Evolutionary conservation across 2,329 filamentous ascomycete species (phyloP).

Genomic region (Orbilia blumenaviensis): DNA sequence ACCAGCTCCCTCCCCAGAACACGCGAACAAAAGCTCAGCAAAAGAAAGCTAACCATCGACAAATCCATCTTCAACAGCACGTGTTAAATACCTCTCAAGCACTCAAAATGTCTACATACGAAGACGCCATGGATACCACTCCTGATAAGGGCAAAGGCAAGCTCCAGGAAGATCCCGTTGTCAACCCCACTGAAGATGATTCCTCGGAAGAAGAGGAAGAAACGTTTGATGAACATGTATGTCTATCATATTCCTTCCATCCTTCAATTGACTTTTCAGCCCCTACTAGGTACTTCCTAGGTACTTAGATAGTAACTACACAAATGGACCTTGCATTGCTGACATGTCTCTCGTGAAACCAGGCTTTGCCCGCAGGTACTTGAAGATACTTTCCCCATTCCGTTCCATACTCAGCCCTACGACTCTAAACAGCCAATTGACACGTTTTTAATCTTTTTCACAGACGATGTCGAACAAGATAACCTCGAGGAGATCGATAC

Average conservation of each 20-base stretch:
- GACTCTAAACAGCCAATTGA: neutral
- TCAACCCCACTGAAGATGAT: constrained; percentile 28
- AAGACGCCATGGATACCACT: constrained; percentile 45
- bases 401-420: neutral
- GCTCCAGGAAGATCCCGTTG: constrained; percentile 27
- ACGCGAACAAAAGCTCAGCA: neutral
- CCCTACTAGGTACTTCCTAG: neutral
- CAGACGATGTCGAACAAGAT: constrained; percentile 20
- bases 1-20: neutral
- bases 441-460: neutral
- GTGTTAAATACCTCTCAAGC: neutral
- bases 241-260: neutral
- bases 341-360: neutral
- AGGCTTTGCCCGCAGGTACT: constrained; percentile 31
- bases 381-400: neutral
- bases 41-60: too few species aligned
- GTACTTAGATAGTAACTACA: too few species aligned
- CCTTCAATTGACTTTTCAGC: neutral
- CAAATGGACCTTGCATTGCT: neutral
- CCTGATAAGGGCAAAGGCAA: constrained; percentile 50
- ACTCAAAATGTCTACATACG: constrained; percentile 47
- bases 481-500: constrained; percentile 24
- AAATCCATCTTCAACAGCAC: neutral
- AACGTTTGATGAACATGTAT: constrained; percentile 15
- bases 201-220: constrained; percentile 32